These are phyloP conservation scores for Aspergillus wentii DNA, from an alignment of 495 filamentous ascomycete species.

Conservation along the genomic window DNA sequence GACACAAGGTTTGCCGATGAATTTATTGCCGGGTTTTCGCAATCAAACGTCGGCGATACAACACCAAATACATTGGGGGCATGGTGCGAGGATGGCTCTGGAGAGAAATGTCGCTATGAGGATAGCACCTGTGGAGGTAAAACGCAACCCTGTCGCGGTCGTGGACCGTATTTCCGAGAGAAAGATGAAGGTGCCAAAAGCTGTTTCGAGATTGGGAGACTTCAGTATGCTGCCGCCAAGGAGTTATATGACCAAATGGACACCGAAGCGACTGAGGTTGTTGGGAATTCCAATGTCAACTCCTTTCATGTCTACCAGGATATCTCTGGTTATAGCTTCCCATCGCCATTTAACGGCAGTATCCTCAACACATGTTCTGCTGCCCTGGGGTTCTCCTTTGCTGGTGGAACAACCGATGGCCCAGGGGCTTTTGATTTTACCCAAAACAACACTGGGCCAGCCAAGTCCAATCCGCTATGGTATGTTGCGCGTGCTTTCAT, in stretches of 20 bases:
- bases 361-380: constrained; percentile 75
- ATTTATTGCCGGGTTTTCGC: constrained; percentile 94
- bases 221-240: constrained; percentile 61
- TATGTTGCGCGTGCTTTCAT: constrained; percentile 66
- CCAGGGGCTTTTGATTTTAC: constrained; percentile 93
- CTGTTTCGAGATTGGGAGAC: constrained; percentile 68
- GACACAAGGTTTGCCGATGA: constrained; percentile 51
- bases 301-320: constrained; percentile 73
- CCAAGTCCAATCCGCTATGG: constrained; percentile 77
- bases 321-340: constrained; percentile 69
- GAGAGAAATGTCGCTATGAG: constrained; percentile 59
- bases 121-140: constrained; percentile 77
- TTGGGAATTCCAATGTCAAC: constrained; percentile 56
- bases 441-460: constrained; percentile 72
- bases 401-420: constrained; percentile 90
- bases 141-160: constrained; percentile 74
- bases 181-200: constrained; percentile 67
- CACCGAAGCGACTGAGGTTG: constrained; percentile 35
- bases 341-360: constrained; percentile 67
- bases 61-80: constrained; percentile 83
- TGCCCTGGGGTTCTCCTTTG: constrained; percentile 91
- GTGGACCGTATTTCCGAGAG: constrained; percentile 74
- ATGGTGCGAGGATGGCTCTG: constrained; percentile 73
- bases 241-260: constrained; percentile 53
- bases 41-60: constrained; percentile 91